Conservation (phyloP, 768 basidiomycete species). For the Gymnopilus dilepis region DNA sequence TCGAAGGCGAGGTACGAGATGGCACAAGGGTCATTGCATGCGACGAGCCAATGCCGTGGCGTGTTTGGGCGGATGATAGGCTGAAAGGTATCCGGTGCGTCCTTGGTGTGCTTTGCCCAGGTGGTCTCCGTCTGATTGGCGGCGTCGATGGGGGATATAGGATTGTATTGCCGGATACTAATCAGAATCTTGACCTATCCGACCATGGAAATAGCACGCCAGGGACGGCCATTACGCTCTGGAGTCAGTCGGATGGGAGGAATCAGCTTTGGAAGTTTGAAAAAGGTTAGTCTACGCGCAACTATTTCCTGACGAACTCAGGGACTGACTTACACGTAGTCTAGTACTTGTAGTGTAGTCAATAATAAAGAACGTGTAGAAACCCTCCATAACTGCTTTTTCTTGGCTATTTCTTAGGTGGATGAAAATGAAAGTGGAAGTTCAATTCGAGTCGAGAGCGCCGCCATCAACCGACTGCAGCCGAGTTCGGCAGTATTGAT, state of each 20-base stretch:
- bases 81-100: neutral
- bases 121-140: neutral
- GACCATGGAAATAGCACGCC: constrained; percentile 37
- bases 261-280: constrained; percentile 43
- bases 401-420: too few relatives aligned
- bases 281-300: constrained; percentile 16
- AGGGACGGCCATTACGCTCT: constrained; percentile 48
- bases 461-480: too few relatives aligned
- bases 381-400: too few relatives aligned
- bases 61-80: neutral
- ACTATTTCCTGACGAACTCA: too few relatives aligned
- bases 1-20: constrained; percentile 30
- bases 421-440: too few relatives aligned
- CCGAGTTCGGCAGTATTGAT: too few relatives aligned
- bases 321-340: too few relatives aligned
- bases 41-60: constrained; percentile 15
- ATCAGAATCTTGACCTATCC: constrained; percentile 43
- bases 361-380: too few relatives aligned
- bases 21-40: constrained; percentile 35
- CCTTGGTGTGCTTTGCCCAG: neutral
- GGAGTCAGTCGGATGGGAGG: constrained; percentile 43
- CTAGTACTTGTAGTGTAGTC: too few relatives aligned
- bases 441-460: too few relatives aligned
- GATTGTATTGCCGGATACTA: constrained; percentile 31
- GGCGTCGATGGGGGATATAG: neutral